Percentiles rank a stretch among this genome's conserved stretches.
Conservation (phyloP, 2,329 filamentous ascomycete species). For the Fusarium burgessii region DNA sequence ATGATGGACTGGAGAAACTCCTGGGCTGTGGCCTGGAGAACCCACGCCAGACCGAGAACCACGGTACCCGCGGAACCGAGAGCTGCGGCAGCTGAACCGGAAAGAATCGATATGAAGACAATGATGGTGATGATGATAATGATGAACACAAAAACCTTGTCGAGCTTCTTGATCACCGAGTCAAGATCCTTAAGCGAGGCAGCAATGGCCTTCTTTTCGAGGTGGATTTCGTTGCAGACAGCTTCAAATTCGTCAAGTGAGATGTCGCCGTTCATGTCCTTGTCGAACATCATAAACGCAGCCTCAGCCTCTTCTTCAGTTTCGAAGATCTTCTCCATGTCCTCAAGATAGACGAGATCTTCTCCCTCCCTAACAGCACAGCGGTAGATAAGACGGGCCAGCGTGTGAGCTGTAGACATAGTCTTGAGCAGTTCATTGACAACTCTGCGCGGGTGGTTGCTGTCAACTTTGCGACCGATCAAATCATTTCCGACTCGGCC, state of each 20-base stretch:
- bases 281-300: constrained; percentile 93
- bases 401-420: constrained; percentile 80
- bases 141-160: constrained; percentile 89
- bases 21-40: constrained; percentile 91
- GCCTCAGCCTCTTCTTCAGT: constrained; percentile 88
- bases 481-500: constrained; percentile 91
- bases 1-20: constrained; percentile 95
- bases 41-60: constrained; percentile 90
- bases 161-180: constrained; percentile 90
- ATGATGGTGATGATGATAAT: constrained; percentile 84
- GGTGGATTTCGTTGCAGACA: constrained; percentile 92
- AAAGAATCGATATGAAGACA: constrained; percentile 90
- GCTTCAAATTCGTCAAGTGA: constrained; percentile 94
- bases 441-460: constrained; percentile 85
- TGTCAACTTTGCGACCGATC: constrained; percentile 79
- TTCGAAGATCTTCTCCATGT: constrained; percentile 82
- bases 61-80: constrained; percentile 90
- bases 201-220: constrained; percentile 94
- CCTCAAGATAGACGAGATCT: constrained; percentile 82
- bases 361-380: constrained; percentile 81
- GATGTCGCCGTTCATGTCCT: constrained; percentile 96
- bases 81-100: constrained; percentile 88
- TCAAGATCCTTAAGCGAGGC: constrained; percentile 95
- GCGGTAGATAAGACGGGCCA: constrained; percentile 89
- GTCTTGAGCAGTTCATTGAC: constrained; percentile 81